Percentiles rank a stretch among this genome's conserved stretches.
These are phyloP conservation scores for Fagopyrum esculentum DNA, from an alignment of 148 eudicot species.

Conservation along the genomic window DNA sequence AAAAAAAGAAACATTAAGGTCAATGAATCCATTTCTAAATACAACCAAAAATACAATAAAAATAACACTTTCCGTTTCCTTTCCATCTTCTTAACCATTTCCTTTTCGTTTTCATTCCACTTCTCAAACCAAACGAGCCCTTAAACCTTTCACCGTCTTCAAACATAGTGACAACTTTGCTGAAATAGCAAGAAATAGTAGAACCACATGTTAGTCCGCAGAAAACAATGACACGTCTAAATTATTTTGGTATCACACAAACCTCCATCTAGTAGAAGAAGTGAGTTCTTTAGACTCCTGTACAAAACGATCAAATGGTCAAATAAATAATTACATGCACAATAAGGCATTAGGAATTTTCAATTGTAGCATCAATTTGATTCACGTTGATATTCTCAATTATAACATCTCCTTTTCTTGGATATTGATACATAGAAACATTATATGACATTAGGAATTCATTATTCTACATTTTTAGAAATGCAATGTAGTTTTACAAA, in stretches of 20 bases:
- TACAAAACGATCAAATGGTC: neutral
- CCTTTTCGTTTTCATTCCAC: too few relatives aligned
- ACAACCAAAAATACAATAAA: too few relatives aligned
- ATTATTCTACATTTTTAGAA: neutral
- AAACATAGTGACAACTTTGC: constrained; percentile 81
- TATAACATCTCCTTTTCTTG: constrained; percentile 57
- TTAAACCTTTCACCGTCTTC: constrained; percentile 93
- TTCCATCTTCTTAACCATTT: too few relatives aligned
- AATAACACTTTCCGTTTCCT: too few relatives aligned
- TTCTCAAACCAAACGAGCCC: too few relatives aligned
- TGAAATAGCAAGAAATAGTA: constrained; percentile 24
- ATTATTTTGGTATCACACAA: constrained; percentile 3
- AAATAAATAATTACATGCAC: neutral
- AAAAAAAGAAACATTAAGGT: too few relatives aligned
- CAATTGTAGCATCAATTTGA: constrained; percentile 22
- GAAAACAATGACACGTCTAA: neutral
- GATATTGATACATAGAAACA: constrained; percentile 40
- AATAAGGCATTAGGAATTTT: neutral
- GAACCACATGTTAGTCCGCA: neutral
- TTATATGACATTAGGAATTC: neutral
- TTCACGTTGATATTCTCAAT: constrained; percentile 50
- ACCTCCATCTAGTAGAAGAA: constrained; percentile 94
- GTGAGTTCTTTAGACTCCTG: constrained; percentile 90
- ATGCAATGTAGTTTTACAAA: neutral
- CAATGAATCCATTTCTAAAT: too few relatives aligned